Percentiles rank a stretch among this genome's conserved stretches.
phyloP scores from a whole-genome alignment of 2,329 filamentous ascomycete genomes.

The Pestalotiopsis sp. region DNA sequence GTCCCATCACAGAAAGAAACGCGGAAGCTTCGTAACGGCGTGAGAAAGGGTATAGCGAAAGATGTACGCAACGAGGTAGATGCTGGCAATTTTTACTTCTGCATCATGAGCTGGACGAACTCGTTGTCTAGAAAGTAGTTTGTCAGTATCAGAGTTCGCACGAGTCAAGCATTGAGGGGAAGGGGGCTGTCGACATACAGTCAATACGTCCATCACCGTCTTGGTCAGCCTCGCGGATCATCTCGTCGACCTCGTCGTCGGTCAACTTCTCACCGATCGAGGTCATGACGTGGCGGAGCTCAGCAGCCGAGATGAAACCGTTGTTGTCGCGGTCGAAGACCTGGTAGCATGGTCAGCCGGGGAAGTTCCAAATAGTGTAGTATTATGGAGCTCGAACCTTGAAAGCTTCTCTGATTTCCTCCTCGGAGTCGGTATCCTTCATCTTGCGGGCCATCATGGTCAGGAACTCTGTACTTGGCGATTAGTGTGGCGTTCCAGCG shows the following conservation, averaged over 20 bases:
- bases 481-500: slow-evolving; percentile 24
- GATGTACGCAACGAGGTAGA: background rate
- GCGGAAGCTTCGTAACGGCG: slow-evolving; percentile 14
- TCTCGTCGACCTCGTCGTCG: slow-evolving; percentile 88
- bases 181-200: slow-evolving; percentile 54
- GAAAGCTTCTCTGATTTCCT: slow-evolving; percentile 88
- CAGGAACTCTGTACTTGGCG: slow-evolving; percentile 66
- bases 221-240: slow-evolving; percentile 90
- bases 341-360: slow-evolving; percentile 34
- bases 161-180: background rate
- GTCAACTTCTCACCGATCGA: slow-evolving; percentile 90
- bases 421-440: slow-evolving; percentile 90
- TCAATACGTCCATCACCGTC: slow-evolving; percentile 87
- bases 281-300: slow-evolving; percentile 88
- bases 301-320: slow-evolving; percentile 85
- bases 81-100: slow-evolving; percentile 65
- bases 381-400: slow-evolving; percentile 54
- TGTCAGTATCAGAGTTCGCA: background rate
- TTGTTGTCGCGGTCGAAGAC: slow-evolving; percentile 90
- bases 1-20: slow-evolving; percentile 12
- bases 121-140: slow-evolving; percentile 67
- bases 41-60: slow-evolving; percentile 12
- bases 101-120: slow-evolving; percentile 94
- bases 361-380: slow-evolving; percentile 7
- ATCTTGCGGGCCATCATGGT: slow-evolving; percentile 96